phyloP scores from a whole-genome alignment of 2,329 filamentous ascomycete species.

The Calonectria naviculata region DNA sequence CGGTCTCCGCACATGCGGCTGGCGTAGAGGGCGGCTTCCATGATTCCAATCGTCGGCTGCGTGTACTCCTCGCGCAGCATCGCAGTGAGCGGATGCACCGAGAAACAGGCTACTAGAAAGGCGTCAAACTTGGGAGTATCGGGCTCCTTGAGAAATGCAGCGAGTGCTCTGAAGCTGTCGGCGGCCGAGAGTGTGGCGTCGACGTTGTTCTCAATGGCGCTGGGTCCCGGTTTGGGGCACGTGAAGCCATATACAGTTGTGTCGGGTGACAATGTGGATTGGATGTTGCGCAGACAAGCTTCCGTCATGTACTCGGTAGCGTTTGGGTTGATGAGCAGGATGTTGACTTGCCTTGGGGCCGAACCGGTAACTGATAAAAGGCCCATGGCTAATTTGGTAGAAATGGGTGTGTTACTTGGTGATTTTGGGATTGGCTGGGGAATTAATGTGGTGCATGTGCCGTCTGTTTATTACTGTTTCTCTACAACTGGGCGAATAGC shows the following conservation, averaged over 20 bases:
- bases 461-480: background rate
- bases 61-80: slow-evolving; percentile 10
- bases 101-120: slow-evolving; percentile 5
- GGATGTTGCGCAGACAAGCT: background rate
- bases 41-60: slow-evolving; percentile 10
- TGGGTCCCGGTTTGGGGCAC: background rate
- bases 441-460: background rate
- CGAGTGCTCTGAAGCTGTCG: background rate
- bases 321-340: slow-evolving; percentile 13
- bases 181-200: background rate
- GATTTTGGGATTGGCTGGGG: background rate
- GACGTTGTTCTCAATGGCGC: slow-evolving; percentile 4
- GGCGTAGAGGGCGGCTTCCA: slow-evolving; percentile 9
- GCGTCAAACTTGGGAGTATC: background rate
- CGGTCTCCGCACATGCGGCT: slow-evolving; percentile 6
- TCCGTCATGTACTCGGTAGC: slow-evolving; percentile 9
- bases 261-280: background rate
- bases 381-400: background rate
- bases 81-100: background rate
- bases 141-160: background rate
- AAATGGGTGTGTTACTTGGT: background rate
- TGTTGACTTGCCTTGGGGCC: background rate
- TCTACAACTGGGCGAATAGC: background rate
- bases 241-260: background rate
- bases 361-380: background rate